These are phyloP conservation scores for Pichia rugopelliculosa DNA, from an alignment of 805 yeast species.

Conservation along the genomic window DNA sequence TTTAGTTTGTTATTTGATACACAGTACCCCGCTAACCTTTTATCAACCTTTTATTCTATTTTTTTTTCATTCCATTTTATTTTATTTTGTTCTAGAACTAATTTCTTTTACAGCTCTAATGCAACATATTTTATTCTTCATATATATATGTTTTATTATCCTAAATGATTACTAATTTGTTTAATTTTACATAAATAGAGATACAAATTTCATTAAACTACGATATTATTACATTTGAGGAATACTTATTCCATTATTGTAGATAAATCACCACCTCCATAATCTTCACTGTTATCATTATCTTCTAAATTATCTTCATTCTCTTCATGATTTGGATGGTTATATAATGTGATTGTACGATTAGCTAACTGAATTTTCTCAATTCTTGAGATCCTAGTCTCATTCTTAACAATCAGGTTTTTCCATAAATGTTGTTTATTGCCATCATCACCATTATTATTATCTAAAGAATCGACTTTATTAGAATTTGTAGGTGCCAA, in stretches of 20 bases:
- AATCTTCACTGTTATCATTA: not conserved
- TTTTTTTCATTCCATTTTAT: not conserved
- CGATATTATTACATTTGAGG: not conserved
- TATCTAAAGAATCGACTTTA: not conserved
- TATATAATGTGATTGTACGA: constrained; percentile 28
- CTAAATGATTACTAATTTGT: not conserved
- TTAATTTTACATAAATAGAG: not conserved
- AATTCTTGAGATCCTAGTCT: not conserved
- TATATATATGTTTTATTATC: too few relatives aligned
- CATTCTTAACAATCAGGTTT: not conserved
- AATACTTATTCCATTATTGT: constrained; percentile 3
- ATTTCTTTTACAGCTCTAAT: too few relatives aligned
- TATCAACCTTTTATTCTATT: too few relatives aligned
- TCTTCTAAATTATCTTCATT: not conserved
- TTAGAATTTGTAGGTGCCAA: not conserved
- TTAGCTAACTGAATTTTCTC: constrained; percentile 17
- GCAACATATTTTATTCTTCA: too few relatives aligned
- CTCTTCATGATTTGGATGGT: constrained; percentile 12
- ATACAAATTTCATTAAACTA: not conserved
- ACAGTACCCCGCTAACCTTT: too few relatives aligned
- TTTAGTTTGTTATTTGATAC: too few relatives aligned
- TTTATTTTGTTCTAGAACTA: not conserved
- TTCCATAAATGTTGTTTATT: constrained; percentile 9
- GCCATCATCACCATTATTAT: not conserved
- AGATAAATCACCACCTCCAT: not conserved